Conservation (phyloP, 2,329 filamentous ascomycete genomes). For the Clarireedia monteithiana region DNA sequence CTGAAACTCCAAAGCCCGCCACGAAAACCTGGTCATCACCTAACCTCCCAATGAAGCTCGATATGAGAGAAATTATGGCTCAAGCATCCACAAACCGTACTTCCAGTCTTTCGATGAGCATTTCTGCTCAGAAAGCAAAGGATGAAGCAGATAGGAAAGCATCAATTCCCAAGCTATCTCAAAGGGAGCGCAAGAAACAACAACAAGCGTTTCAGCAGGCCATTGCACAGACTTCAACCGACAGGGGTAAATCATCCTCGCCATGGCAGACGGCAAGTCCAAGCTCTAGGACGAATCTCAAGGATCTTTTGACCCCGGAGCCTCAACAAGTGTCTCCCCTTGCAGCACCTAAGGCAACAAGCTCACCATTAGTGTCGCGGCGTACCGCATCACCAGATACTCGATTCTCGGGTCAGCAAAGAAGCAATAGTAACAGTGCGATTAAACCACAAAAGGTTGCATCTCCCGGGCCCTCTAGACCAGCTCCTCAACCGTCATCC, state of each 20-base stretch:
- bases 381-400: constrained; percentile 55
- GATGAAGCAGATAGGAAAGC: constrained; percentile 29
- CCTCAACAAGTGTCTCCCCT: constrained; percentile 24
- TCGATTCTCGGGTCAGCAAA: constrained; percentile 50
- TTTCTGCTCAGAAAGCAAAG: constrained; percentile 41
- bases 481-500: constrained; percentile 16
- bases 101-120: constrained; percentile 42
- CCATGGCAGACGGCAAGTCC: constrained; percentile 60
- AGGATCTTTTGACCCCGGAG: constrained; percentile 37
- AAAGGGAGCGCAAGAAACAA: constrained; percentile 85
- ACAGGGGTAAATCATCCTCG: constrained; percentile 34
- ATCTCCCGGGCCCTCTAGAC: constrained; percentile 11
- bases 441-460: constrained; percentile 12
- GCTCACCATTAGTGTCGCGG: constrained; percentile 32
- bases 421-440: constrained; percentile 11
- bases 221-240: constrained; percentile 32
- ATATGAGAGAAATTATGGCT: constrained; percentile 77
- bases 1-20: constrained; percentile 6
- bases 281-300: constrained; percentile 42
- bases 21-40: constrained; percentile 28
- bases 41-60: constrained; percentile 24
- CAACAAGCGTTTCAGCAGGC: constrained; percentile 42
- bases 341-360: constrained; percentile 21
- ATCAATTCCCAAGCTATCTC: constrained; percentile 61
- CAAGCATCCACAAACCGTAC: constrained; percentile 49